Evolutionary conservation across 768 basidiomycete species (phyloP), one percentile per base, ranked within the genome.

Genomic region (Goffeauzyma gilvescens): DNA sequence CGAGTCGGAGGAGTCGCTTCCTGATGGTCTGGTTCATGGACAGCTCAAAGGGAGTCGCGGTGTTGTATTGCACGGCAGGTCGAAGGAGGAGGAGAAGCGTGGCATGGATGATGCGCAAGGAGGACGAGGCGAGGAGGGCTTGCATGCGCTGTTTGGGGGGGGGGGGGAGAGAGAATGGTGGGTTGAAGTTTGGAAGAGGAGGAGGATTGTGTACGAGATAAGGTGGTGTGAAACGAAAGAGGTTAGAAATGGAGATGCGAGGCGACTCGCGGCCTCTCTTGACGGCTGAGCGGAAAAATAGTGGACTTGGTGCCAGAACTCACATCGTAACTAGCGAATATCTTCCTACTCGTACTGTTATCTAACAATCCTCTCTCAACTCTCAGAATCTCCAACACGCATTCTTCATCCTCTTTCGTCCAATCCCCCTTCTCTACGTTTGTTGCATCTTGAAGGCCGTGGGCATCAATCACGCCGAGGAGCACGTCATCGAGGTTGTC

Each of bases 271-370:
- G 28, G n/a, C 28, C 28, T 9, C 15, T 12, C 6, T n/a, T n/a
- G n/a, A n/a, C n/a, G n/a, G n/a, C n/a, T n/a, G n/a, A n/a, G n/a
- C n/a, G n/a, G n/a, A n/a, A n/a, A n/a, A n/a, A n/a, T n/a, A n/a
- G n/a, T n/a, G n/a, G n/a, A n/a, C n/a, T n/a, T n/a, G n/a, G n/a
- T n/a, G n/a, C n/a, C n/a, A n/a, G n/a, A n/a, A 69, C 86, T 65
- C 65, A 96, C 90, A 62, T 99, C 93, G 65, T 93, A 99, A 4
- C 86, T 90, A 47, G 75, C 78, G 66, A 79, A 99, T 45, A 87
- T 81, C 69, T 95, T 96, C 57, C 93, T 71, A 61, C 90, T 96
- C 30, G 93, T 99, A 35, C 87, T 90, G 63, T 95, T 93, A 67
- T 96, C 93, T 55, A 99, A 69, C 39, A 99, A 67, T 28, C 96